Conservation (phyloP, 2,329 filamentous ascomycete species). For the Penicillium sp. region DNA sequence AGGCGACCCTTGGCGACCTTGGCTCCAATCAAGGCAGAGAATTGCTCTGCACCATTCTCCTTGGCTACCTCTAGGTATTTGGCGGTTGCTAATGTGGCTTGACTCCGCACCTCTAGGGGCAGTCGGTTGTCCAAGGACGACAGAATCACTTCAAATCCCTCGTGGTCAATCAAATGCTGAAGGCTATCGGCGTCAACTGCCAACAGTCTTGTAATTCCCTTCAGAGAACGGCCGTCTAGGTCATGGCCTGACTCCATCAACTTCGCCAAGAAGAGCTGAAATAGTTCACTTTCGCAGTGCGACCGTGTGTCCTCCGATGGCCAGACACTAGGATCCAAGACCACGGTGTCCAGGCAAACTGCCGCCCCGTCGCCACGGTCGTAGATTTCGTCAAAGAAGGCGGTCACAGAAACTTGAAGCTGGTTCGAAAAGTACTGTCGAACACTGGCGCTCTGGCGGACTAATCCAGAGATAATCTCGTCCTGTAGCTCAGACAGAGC, state of each 20-base stretch:
- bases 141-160: slow-evolving; percentile 81
- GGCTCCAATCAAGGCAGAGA: slow-evolving; percentile 71
- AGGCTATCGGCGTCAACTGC: slow-evolving; percentile 54
- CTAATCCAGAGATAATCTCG: slow-evolving; percentile 47
- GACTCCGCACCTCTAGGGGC: slow-evolving; percentile 68
- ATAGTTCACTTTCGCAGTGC: slow-evolving; percentile 48
- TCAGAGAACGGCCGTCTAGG: slow-evolving; percentile 59
- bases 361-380: slow-evolving; percentile 48
- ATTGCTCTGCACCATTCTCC: slow-evolving; percentile 66
- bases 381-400: slow-evolving; percentile 50
- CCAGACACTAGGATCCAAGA: slow-evolving; percentile 48
- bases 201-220: slow-evolving; percentile 59
- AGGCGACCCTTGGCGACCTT: slow-evolving; percentile 72
- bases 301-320: slow-evolving; percentile 41
- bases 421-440: slow-evolving; percentile 44
- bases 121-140: slow-evolving; percentile 82
- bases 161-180: slow-evolving; percentile 57
- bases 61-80: slow-evolving; percentile 78
- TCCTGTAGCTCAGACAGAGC: slow-evolving; percentile 44
- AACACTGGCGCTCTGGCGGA: slow-evolving; percentile 44
- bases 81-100: slow-evolving; percentile 77
- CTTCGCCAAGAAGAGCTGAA: slow-evolving; percentile 72
- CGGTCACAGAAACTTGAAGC: slow-evolving; percentile 45
- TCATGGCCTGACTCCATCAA: slow-evolving; percentile 89
- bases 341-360: slow-evolving; percentile 47